Conservation (phyloP, 192 early-diverging fungal genomes). For the Pecoramyces ruminantium region DNA sequence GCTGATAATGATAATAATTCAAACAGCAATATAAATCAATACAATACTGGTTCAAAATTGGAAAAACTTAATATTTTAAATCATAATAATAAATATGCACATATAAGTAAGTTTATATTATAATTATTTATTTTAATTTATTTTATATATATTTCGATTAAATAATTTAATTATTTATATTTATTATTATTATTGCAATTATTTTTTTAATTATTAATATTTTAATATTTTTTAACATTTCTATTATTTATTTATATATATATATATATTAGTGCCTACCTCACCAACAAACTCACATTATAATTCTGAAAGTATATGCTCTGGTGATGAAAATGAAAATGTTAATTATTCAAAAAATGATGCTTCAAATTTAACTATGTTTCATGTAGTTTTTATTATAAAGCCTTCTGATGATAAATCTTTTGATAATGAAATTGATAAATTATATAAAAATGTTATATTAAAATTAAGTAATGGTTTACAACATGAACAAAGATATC, state of each 20-base stretch:
- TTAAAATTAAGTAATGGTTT: constrained; percentile 49
- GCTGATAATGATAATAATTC: too few species aligned
- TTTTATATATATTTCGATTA: too few species aligned
- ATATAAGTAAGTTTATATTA: constrained; percentile 6
- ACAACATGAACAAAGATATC: constrained; percentile 58
- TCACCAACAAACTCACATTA: neutral
- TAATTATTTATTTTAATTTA: too few species aligned
- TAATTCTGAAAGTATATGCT: constrained; percentile 2
- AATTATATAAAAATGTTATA: constrained; percentile 52
- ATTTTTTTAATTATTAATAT: too few species aligned
- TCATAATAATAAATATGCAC: constrained; percentile 9
- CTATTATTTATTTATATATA: too few species aligned
- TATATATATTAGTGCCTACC: constrained; percentile 5
- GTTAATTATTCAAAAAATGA: constrained; percentile 3
- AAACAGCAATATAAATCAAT: neutral
- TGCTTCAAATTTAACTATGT: constrained; percentile 42
- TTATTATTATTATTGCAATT: too few species aligned
- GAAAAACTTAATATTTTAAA: constrained; percentile 2
- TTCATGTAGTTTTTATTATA: constrained; percentile 67
- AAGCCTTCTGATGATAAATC: constrained; percentile 14
- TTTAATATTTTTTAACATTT: too few species aligned
- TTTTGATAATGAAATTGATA: constrained; percentile 30
- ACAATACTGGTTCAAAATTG: neutral
- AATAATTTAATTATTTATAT: too few species aligned
- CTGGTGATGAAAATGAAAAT: constrained; percentile 2